Conservation (phyloP, 208 protist species). For the Phytomonas serpens region DNA sequence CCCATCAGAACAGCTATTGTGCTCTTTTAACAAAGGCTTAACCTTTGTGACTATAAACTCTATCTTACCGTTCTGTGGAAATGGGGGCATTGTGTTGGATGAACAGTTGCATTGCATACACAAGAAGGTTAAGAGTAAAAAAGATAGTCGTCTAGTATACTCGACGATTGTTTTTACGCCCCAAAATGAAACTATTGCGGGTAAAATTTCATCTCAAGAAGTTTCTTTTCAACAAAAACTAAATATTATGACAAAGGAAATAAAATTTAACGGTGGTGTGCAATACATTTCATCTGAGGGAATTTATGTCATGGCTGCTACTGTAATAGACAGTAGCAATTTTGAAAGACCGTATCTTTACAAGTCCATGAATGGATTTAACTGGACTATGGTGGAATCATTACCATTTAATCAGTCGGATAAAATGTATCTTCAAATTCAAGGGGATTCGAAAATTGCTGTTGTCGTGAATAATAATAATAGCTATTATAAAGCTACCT, state of each 20-base stretch:
- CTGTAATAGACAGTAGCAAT: neutral
- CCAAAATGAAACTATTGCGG: neutral
- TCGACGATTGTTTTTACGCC: conserved; percentile 7
- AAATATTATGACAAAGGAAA: neutral
- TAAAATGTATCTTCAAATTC: conserved; percentile 13
- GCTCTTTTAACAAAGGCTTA: conserved; percentile 15
- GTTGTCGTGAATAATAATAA: conserved; percentile 16
- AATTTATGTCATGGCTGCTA: neutral
- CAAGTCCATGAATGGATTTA: conserved; percentile 11
- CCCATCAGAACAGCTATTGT: neutral
- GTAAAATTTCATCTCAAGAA: neutral
- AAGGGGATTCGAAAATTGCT: conserved; percentile 14
- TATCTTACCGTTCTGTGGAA: neutral
- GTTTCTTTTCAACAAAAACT: neutral
- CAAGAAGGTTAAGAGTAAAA: conserved; percentile 15
- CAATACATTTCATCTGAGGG: neutral
- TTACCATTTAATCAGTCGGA: conserved; percentile 3
- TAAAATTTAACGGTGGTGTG: neutral
- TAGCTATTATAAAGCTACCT: conserved; percentile 20
- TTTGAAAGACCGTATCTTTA: conserved; percentile 6
- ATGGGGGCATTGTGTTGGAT: conserved; percentile 35
- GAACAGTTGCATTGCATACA: conserved; percentile 35
- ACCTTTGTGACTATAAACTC: conserved; percentile 18
- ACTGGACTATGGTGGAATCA: neutral
- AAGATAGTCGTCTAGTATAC: conserved; percentile 16